A percentile compares a stretch with the other conserved stretches of the same genome.
phyloP scores from a whole-genome alignment of 805 yeast genomes.

The Torulaspora indica region DNA sequence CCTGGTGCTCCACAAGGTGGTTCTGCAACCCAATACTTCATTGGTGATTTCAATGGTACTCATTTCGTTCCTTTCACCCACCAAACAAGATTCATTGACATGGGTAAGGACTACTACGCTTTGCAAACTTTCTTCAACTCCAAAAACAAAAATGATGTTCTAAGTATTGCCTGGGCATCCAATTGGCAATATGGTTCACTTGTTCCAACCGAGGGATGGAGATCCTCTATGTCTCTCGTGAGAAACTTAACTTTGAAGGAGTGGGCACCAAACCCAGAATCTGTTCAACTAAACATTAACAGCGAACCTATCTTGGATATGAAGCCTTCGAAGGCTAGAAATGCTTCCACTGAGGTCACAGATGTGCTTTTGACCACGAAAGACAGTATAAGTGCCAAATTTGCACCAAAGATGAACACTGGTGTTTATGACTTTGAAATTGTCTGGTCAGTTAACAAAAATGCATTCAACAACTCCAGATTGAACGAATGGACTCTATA shows the following conservation, averaged over 20 bases:
- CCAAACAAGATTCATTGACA: conserved; percentile 33
- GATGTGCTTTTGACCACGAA: conserved; percentile 4
- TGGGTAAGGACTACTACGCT: conserved; percentile 41
- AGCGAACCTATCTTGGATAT: conserved; percentile 27
- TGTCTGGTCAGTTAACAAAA: conserved; percentile 21
- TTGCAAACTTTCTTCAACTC: conserved; percentile 36
- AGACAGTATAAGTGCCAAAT: background rate
- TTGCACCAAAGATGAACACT: conserved; percentile 5
- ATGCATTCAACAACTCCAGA: conserved; percentile 7
- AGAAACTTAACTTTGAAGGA: conserved; percentile 32
- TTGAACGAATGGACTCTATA: conserved; percentile 21
- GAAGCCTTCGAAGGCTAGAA: conserved; percentile 1
- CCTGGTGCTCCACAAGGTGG: conserved; percentile 44
- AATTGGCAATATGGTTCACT: conserved; percentile 40
- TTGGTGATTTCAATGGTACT: conserved; percentile 41
- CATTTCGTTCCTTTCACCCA: conserved; percentile 34
- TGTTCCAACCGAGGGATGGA: conserved; percentile 39
- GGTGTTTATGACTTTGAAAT: conserved; percentile 30
- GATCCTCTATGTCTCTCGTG: conserved; percentile 37
- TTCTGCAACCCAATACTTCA: conserved; percentile 39
- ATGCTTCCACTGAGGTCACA: conserved; percentile 1
- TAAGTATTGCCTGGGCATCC: conserved; percentile 43
- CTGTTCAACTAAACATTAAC: conserved; percentile 17
- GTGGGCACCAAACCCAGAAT: conserved; percentile 28
- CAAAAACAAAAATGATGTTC: conserved; percentile 26